phyloP scores from a whole-genome alignment of 495 filamentous ascomycete species.

The Talaromyces liani region DNA sequence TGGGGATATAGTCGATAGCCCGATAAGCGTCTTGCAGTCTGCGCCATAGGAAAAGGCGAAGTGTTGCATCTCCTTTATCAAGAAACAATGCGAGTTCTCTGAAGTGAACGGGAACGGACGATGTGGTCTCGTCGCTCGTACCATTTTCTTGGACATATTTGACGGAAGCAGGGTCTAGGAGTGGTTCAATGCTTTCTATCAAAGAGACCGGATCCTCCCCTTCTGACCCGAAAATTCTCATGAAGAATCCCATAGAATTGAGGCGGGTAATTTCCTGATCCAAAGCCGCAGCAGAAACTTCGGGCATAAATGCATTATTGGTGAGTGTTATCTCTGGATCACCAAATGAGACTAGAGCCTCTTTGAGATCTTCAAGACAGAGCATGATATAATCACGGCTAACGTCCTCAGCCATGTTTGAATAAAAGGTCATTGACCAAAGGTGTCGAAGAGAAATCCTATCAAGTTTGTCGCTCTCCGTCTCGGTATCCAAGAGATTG shows the following conservation, averaged over 20 bases:
- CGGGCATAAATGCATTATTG: conserved; percentile 84
- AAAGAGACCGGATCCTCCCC: conserved; percentile 66
- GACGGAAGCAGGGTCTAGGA: conserved; percentile 68
- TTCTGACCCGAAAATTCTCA: conserved; percentile 64
- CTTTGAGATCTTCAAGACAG: conserved; percentile 69
- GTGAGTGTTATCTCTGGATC: conserved; percentile 55
- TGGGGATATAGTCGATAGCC: conserved; percentile 72
- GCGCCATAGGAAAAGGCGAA: conserved; percentile 81
- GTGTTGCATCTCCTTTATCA: conserved; percentile 65
- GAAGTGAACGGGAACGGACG: conserved; percentile 27
- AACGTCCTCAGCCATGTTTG: conserved; percentile 59
- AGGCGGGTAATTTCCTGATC: conserved; percentile 86
- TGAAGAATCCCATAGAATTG: conserved; percentile 94
- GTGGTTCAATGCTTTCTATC: conserved; percentile 88
- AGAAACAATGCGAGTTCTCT: conserved; percentile 79
- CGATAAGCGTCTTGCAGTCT: conserved; percentile 81
- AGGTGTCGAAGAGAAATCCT: conserved; percentile 54
- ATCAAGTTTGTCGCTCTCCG: conserved; percentile 17
- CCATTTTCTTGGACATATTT: conserved; percentile 19
- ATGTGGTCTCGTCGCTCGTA: conserved; percentile 12
- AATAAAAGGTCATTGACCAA: conserved; percentile 75
- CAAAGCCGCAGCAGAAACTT: conserved; percentile 71
- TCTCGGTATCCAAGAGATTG: conserved; percentile 34
- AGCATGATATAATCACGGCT: conserved; percentile 70
- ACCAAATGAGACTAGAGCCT: conserved; percentile 31